A percentile compares a stretch with the other conserved stretches of the same genome.
Evolutionary conservation across 306 rosid species (phyloP).

Genomic region (Trifolium subterraneum): DNA sequence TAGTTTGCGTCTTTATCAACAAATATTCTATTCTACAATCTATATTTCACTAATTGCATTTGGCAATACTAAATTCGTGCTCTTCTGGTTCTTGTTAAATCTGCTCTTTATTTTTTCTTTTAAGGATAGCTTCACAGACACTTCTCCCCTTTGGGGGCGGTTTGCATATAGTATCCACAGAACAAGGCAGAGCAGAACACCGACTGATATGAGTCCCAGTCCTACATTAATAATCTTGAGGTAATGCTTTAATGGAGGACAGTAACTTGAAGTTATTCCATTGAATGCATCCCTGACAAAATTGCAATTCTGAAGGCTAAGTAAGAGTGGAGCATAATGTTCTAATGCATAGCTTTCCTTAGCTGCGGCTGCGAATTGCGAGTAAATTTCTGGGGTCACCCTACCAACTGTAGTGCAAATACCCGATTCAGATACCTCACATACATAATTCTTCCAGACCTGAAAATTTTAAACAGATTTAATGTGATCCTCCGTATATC

Average conservation of each 20-base stretch:
- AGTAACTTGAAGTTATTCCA: constrained; percentile 69
- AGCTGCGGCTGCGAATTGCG: constrained; percentile 76
- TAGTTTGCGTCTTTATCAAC: constrained; percentile 18
- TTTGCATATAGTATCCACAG: constrained; percentile 93
- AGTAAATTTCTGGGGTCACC: constrained; percentile 73
- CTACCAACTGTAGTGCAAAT: constrained; percentile 74
- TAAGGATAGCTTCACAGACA: constrained; percentile 65
- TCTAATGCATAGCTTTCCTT: constrained; percentile 92
- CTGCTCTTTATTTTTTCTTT: constrained; percentile 51
- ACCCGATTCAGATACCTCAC: constrained; percentile 68
- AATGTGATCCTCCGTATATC: constrained; percentile 30
- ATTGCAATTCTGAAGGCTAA: constrained; percentile 89
- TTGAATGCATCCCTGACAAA: constrained; percentile 87
- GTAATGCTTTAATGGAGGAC: constrained; percentile 76
- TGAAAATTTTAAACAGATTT: constrained; percentile 45
- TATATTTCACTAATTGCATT: constrained; percentile 48
- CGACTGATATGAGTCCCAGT: constrained; percentile 83
- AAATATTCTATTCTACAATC: constrained; percentile 42
- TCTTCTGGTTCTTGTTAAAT: constrained; percentile 19
- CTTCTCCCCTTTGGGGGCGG: constrained; percentile 90
- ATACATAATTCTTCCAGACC: constrained; percentile 84
- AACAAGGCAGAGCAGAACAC: constrained; percentile 86
- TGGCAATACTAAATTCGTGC: constrained; percentile 43
- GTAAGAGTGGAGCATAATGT: constrained; percentile 83
- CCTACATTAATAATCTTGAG: constrained; percentile 79